Evolutionary conservation across 2,329 filamentous ascomycete species (phyloP).

Genomic region (Parastagonospora nodorum): DNA sequence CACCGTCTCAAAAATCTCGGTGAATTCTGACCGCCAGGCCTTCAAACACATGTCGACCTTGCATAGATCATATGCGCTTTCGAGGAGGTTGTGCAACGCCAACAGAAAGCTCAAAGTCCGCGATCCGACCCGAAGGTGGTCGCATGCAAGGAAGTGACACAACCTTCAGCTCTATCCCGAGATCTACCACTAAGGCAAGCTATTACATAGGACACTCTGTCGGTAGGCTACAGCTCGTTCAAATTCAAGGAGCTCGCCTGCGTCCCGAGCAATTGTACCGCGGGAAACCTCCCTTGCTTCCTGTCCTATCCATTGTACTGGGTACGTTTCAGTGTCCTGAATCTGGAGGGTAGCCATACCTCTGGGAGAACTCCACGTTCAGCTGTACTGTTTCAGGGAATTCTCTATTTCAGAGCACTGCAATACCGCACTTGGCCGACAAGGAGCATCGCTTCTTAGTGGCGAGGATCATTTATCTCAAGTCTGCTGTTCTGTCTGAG

Average conservation of each 20-base stretch:
- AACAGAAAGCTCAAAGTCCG: slow-evolving; percentile 15
- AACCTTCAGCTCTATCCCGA: slow-evolving; percentile 23
- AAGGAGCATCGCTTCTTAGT: background rate
- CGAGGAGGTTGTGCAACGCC: slow-evolving; percentile 22
- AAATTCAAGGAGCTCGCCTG: slow-evolving; percentile 15
- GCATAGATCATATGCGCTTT: slow-evolving; percentile 20
- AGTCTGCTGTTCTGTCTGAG: background rate
- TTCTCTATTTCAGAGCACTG: background rate
- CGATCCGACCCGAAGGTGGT: slow-evolving; percentile 11
- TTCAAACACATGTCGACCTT: slow-evolving; percentile 8
- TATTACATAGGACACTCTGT: slow-evolving; percentile 15
- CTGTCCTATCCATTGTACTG: slow-evolving; percentile 15
- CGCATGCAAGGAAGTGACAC: slow-evolving; percentile 25
- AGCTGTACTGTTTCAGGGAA: background rate
- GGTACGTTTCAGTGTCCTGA: slow-evolving; percentile 10
- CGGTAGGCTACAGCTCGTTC: slow-evolving; percentile 17
- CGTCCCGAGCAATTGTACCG: slow-evolving; percentile 14
- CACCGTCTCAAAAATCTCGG: background rate
- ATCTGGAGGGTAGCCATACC: slow-evolving; percentile 4
- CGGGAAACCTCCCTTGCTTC: slow-evolving; percentile 17
- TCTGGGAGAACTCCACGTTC: background rate
- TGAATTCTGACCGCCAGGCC: slow-evolving; percentile 4
- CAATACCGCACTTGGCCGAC: background rate
- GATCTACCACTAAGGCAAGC: slow-evolving; percentile 8
- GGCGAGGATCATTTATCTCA: background rate